Evolutionary conservation across 2,329 filamentous ascomycete species (phyloP), one percentile per base, ranked within the genome.

Genomic region (Epicoccum sorghinum): DNA sequence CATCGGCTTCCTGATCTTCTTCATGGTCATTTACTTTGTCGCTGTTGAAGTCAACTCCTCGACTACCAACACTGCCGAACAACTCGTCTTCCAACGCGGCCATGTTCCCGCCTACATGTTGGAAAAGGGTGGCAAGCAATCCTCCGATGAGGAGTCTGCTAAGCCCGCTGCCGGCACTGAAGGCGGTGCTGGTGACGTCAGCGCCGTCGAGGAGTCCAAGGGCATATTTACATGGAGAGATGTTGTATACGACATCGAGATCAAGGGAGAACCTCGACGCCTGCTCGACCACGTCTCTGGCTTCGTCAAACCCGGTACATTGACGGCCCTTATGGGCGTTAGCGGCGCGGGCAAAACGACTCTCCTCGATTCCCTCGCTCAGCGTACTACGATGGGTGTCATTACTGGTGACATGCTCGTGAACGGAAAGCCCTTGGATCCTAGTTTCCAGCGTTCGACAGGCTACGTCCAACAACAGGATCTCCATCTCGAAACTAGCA

Each of bases 31-130:
- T 1, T 90, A 91, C 73, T 82, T 90, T 45, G 40, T 83, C 13
- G 83, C 84, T 0, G 82, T 83, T 0, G 88, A 91, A 65, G 60
- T 88, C 61, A 89, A 89, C 71, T 86, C 87, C 0, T 78, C 82
- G 1, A 84, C 82, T 0, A 77, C 78, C 1, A 88, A 84, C 46
- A 86, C 83, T 1, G 88, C 86, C 0, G 89, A 92, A 66, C 83
- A 86, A 1, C 80, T 92, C 1, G 85, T 91, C 8, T 91, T 90
- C 56, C 70, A 69, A 50, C 67, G 72, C n/a, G 77, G 77, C 6
- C 73, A 77, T 54, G 77, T 79, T 37, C 78, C 77, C 3, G 67
- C 68, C 13, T 74, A 78, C 61, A 58, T 79, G 61, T 67, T 71
- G 37, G 49, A 63, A 41, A 57, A 62, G n/a, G 63, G 52, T 22